A percentile compares a stretch with the other conserved stretches of the same genome.
Evolutionary conservation across 768 basidiomycete genomes (phyloP).

Genomic region (Hemileccinum rubropunctum): DNA sequence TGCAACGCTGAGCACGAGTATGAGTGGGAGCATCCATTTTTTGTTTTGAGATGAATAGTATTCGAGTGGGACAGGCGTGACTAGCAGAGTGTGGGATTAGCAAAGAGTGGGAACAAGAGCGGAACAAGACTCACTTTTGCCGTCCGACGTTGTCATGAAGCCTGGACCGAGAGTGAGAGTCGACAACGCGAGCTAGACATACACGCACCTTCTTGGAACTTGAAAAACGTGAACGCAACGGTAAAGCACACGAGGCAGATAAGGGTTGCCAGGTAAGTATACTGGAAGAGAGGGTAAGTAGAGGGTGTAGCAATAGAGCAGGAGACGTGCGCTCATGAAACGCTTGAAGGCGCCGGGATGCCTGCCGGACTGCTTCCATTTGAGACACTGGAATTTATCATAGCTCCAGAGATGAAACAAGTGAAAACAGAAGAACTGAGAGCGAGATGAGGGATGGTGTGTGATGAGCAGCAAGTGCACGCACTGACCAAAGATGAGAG

Average conservation of each 20-base stretch:
- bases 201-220: conserved; percentile 67
- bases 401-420: conserved; percentile 78
- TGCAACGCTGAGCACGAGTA: conserved; percentile 65
- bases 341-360: conserved; percentile 86
- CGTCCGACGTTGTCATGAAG: conserved; percentile 8
- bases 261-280: conserved; percentile 75
- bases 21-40: conserved; percentile 63
- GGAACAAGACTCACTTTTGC: conserved; percentile 10
- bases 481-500: conserved; percentile 58
- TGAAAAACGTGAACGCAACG: conserved; percentile 58
- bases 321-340: conserved; percentile 76
- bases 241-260: conserved; percentile 65
- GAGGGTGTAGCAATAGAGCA: neutral
- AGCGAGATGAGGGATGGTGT: conserved; percentile 2
- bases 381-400: conserved; percentile 71
- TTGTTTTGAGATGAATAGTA: conserved; percentile 46
- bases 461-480: neutral
- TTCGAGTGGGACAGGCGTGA: conserved; percentile 54
- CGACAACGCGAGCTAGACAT: neutral
- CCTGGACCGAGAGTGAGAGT: conserved; percentile 13
- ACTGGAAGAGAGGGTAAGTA: conserved; percentile 40
- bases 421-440: conserved; percentile 65
- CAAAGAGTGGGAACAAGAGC: neutral
- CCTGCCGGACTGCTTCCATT: conserved; percentile 64
- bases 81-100: conserved; percentile 30